Conservation (phyloP, 139 green algal species). For the Chlamydomonas sp. region DNA sequence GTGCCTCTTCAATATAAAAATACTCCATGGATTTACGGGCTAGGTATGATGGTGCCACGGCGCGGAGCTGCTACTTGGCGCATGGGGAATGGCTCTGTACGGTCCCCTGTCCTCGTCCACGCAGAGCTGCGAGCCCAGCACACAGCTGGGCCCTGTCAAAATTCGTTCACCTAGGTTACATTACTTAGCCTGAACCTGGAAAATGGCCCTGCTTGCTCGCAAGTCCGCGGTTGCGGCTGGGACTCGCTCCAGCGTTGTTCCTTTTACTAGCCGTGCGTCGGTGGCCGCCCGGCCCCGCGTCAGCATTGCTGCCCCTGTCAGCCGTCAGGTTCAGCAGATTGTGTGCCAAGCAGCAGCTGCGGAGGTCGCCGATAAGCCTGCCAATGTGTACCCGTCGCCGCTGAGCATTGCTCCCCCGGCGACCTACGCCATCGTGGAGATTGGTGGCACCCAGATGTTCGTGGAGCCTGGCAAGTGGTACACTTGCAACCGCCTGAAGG, state of each 20-base stretch:
- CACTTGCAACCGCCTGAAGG: constrained; percentile 90
- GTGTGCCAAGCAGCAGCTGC: constrained; percentile 56
- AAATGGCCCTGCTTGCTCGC: too few relatives aligned
- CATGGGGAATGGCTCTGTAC: too few relatives aligned
- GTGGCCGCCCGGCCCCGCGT: background rate
- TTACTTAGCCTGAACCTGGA: too few relatives aligned
- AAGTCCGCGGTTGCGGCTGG: too few relatives aligned
- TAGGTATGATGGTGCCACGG: too few relatives aligned
- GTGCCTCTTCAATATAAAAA: too few relatives aligned
- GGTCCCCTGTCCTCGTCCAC: too few relatives aligned
- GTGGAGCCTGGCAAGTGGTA: constrained; percentile 95
- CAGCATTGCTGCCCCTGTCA: background rate
- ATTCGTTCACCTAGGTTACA: too few relatives aligned
- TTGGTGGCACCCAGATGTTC: constrained; percentile 91
- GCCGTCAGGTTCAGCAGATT: constrained; percentile 17
- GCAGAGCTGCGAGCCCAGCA: too few relatives aligned
- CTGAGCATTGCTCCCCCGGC: constrained; percentile 55
- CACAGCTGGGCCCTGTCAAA: too few relatives aligned
- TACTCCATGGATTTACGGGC: too few relatives aligned
- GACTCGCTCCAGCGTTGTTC: background rate
- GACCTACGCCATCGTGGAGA: constrained; percentile 90
- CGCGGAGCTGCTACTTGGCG: too few relatives aligned
- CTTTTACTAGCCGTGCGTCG: background rate
- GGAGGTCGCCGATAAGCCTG: constrained; percentile 19
- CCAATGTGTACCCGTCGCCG: constrained; percentile 49